Evolutionary conservation across 169 alveolate genomes (phyloP), one percentile per base, ranked within the genome.

Genomic region (Cryptosporidium muris): DNA sequence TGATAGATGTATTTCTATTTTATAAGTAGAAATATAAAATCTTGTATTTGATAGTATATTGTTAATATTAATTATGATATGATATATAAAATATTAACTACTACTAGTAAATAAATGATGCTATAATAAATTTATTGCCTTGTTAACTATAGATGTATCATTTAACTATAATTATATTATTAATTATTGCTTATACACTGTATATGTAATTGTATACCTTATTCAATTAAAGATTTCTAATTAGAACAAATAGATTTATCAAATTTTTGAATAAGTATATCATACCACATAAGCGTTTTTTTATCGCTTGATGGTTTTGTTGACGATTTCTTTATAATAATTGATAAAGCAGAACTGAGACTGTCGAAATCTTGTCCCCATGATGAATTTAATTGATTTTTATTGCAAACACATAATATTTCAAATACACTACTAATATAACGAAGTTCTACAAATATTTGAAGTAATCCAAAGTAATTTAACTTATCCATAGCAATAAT

Each of bases 401-500:
- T 74, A 36, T 60, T 63, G 36, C 60, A 74, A 8, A 74, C 62
- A 5, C 54, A 25, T 58, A 74, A 68, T 9, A 74, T 60, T 51
- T 74, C 85, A 74, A 58, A 74, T 40, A 74, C 60, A 34, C 40
- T 74, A 0, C 54, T 25, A 7, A 74, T 47, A 36, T 74, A 74
- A 37, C 48, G 54, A 12, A 60, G 38, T n/a, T 74, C 85, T 14
- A 74, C 85, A 60, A 47, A 74, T 49, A 74, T 48, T 56, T 54
- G 66, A 14, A 43, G 16, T 52, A 54, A 74, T 34, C 85, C 85
- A 25, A 36, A 38, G 2, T 6, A 25, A 12, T 60, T 53, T 4
- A 74, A 16, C 7, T 7, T 11, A 5, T 74, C 85, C 40, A 74
- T 60, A 25, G 54, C 85, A 45, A 60, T 36, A 12, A 74, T 58